Evolutionary conservation across 495 filamentous ascomycete species (phyloP), one percentile per base, ranked within the genome.

Genomic region (Daldinia bambusicola): DNA sequence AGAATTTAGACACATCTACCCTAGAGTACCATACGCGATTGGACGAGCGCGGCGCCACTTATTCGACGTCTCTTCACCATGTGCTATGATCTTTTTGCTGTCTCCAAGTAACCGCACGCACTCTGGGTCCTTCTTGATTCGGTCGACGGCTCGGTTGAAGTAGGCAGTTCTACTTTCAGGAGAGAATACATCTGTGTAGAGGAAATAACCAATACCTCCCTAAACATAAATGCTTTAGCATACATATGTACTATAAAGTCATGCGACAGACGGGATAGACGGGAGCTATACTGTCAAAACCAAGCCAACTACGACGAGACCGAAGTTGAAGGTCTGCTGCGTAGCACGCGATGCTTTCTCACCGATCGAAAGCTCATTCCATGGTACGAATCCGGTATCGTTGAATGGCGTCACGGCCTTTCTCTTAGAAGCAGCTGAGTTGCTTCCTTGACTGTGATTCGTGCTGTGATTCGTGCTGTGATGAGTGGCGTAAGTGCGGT

Each of bases 341-440:
- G 93, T 93, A 26, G 95, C 91, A 45, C 96, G 89, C 56, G 89
- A 90, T 6, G 89, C 89, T 77, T 98, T 98, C 78, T 98, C 94
- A 55, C 82, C 76, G 0, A 80, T 77, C 12, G 88, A 92, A 36
- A 99, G 85, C 31, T 94, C 84, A 0, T 82, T 80, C 95, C 95
- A 98, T 43, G 87, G 86, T 10, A 95, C 89, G 74, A 88, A 84
- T 12, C 93, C 92, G 78, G 93, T 88, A 68, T 97, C 93, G 69
- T 91, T 94, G 70, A 91, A 85, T 0, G 95, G 87, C 3, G 93
- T 95, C 18, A 98, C 87, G 56, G 89, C 86, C 72, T 85, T 89
- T 63, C 89, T 84, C 62, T 74, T 65, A 75, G 79, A 64, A 50
- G 69, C 56, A 18, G 43, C 32, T 48, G 63, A 30, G 30, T 70